Evolutionary conservation across 345 rosid species (phyloP), one percentile per base, ranked within the genome.

Genomic region (Balakata baccata): DNA sequence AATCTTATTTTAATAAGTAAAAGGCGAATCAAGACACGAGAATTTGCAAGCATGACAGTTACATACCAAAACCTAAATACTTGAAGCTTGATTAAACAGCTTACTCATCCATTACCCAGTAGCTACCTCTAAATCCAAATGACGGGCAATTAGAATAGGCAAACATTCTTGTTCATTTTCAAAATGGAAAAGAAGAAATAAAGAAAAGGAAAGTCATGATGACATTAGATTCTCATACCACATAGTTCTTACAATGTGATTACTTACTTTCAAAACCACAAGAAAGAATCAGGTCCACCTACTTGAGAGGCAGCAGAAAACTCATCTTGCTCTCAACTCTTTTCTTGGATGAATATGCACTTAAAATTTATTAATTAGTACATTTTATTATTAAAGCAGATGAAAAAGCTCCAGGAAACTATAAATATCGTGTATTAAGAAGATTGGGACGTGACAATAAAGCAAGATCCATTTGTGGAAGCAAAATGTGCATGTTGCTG

Each of bases 111-210:
- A 41, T 64, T 18, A 5, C 25, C 12, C 50, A 8, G 29, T 9
- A 66, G n/a, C 57, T 25, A 47, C 10, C 56, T 62, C 38, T 46
- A 66, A 38, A 68, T 68, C 56, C 29, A 68, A 52, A 68, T 68
- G 57, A 8, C 3, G 2, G 47, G 20, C 43, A 23, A 52, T 17
- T 22, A 16, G n/a, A 68, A 29, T 23, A 16, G 63, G 9, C 58
- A 60, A 46, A 71, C 50, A 41, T 37, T 25, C 38, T 6, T 18
- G 34, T 61, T 46, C 43, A 25, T 60, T 45, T 60, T 46, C 0
- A 14, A 56, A 13, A 38, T 6, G 34, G n/a, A 45, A 54, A 41
- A 13, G 52, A 68, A 10, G 43, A 64, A 64, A 3, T 3, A n/a
- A 25, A 58, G 38, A 5, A 22, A 56, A 23, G 6, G 13, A 38